phyloP scores from a whole-genome alignment of 106 monocot species.

The Apostasia shenzhenica region DNA sequence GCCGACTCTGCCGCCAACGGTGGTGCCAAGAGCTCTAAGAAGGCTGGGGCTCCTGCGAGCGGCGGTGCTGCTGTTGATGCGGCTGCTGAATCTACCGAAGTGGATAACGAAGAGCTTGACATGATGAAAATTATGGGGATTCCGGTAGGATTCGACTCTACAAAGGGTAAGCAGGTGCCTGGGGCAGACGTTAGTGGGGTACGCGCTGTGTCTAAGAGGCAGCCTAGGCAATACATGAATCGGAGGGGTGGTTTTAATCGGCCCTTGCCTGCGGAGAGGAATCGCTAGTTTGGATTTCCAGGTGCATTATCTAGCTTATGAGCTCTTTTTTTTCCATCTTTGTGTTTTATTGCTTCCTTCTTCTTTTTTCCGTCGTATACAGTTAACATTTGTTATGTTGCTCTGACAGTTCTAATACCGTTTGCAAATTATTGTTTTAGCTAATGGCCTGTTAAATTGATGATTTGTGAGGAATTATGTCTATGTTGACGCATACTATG shows the following conservation, averaged over 20 bases:
- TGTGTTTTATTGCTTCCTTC: too few relatives aligned
- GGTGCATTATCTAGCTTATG: too few relatives aligned
- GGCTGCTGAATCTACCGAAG: conserved; percentile 22
- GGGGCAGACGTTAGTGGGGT: conserved; percentile 80
- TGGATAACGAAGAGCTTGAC: conserved; percentile 68
- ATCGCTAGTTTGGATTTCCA: conserved; percentile 46
- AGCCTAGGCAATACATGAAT: conserved; percentile 99
- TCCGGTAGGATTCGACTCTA: conserved; percentile 85
- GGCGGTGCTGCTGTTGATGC: conserved; percentile 7
- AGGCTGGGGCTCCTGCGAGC: conserved; percentile 14
- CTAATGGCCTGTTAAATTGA: too few relatives aligned
- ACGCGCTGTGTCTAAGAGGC: conserved; percentile 73
- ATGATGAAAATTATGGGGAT: conserved; percentile 98
- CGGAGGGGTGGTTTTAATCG: conserved; percentile 94
- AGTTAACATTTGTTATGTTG: too few relatives aligned
- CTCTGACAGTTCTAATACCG: too few relatives aligned
- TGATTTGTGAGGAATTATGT: too few relatives aligned
- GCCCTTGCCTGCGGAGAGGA: conserved; percentile 66
- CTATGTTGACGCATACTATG: too few relatives aligned
- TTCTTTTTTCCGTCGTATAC: too few relatives aligned
- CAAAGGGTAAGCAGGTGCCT: conserved; percentile 85
- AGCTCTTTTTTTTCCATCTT: too few relatives aligned
- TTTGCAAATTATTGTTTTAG: too few relatives aligned
- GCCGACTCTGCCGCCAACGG: conserved; percentile 11
- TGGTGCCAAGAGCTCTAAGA: conserved; percentile 11